Evolutionary conservation across 1,284 basidiomycete genomes (phyloP), one percentile per base, ranked within the genome.

Genomic region (Singerocomus inundabilis): DNA sequence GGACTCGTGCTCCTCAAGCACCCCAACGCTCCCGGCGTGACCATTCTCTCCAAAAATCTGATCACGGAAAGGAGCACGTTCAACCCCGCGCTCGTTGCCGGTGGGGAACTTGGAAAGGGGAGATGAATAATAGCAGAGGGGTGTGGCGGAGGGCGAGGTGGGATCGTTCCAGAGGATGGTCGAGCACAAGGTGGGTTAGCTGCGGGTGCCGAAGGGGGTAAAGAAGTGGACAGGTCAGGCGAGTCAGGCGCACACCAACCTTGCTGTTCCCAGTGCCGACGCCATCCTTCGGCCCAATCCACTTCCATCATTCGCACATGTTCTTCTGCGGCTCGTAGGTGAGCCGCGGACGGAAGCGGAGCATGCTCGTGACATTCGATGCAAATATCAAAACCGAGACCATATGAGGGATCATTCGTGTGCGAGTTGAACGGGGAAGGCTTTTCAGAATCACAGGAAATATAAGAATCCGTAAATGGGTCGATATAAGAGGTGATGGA

Each of bases 331-430:
- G 81, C 82, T 41, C 82, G 77, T 21, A 90, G 66, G 56, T 85
- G 80, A 18, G 78, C 72, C 0, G 74, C 51, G 11, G 76, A 76
- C 3, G 88, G 85, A 67, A 89, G 84, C 12, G 81, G 78, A 8
- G 86, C 85, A 35, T 80, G 71, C 56, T 94, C 91, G 61, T 90
- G 85, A 62, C 89, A 91, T 66, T 93, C 91, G 54, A 95, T 81
- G 67, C 91, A 93, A 34, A 95, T 79, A 57, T 92, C 84, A 61
- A 84, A 93, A 33, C 86, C 85, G 46, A 76, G 71, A 24, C 81
- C 82, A 25, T 71, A 62, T 33, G 67, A 66, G 1, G 88, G 85
- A 57, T 85, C 80, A 60, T 87, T 88, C 24, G 75, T 73, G 16
- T 70, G 60, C 5, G 55, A 56, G 56, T 82, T 76, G 60, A 85